Evolutionary conservation across 345 rosid genomes (phyloP).

Genomic region (Psidium guajava): DNA sequence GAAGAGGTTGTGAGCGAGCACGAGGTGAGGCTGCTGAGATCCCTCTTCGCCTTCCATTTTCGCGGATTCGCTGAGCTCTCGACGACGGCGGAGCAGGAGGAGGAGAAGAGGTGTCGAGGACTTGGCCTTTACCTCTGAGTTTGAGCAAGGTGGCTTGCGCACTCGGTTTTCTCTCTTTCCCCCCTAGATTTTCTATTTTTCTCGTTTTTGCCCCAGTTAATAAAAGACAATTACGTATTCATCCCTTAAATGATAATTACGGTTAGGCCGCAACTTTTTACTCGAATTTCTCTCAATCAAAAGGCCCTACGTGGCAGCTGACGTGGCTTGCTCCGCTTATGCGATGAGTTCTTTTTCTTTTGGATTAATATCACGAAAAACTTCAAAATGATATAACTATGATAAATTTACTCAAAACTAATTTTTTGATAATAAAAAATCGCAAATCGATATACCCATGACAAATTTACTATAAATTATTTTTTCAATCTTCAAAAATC

Average conservation of each 20-base stretch:
- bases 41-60: slow-evolving; percentile 78
- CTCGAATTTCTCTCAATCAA: no score
- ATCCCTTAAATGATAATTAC: not conserved
- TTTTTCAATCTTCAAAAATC: no score
- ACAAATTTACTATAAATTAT: no score
- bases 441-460: no score
- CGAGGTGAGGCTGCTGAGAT: slow-evolving; percentile 75
- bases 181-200: not conserved
- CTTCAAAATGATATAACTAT: no score
- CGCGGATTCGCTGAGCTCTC: not conserved
- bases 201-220: not conserved
- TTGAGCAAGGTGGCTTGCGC: not conserved
- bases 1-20: slow-evolving; percentile 67
- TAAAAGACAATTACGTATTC: not conserved
- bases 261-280: no score
- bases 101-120: not conserved
- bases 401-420: no score
- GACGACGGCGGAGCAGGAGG: not conserved
- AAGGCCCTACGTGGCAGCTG: not conserved
- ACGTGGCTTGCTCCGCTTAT: rapidly evolving
- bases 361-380: no score
- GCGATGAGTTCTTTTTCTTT: not conserved
- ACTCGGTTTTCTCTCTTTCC: not conserved
- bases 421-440: no score
- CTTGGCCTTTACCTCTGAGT: not conserved